Percentiles rank a stretch among this genome's conserved stretches.
Evolutionary conservation across 202 grass and related monocot species (phyloP).

Genomic region (Sporobolus alterniflorus): DNA sequence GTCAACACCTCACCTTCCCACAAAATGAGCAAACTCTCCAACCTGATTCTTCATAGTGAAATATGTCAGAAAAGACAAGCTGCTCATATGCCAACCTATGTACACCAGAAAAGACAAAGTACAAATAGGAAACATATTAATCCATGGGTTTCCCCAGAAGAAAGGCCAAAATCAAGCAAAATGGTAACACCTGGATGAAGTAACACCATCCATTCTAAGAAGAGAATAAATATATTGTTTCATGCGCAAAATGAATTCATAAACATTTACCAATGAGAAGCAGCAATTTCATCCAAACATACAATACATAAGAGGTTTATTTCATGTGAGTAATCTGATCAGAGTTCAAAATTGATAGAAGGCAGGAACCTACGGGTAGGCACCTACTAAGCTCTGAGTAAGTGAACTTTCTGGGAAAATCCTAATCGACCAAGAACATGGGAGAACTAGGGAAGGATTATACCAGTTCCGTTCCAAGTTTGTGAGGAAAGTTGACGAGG

Average conservation of each 20-base stretch:
- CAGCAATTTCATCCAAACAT: conserved; percentile 16
- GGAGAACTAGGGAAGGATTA: too few relatives aligned
- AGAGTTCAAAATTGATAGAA: not conserved
- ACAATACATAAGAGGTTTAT: not conserved
- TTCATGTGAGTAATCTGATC: not conserved
- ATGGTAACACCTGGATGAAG: not conserved
- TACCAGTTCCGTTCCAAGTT: too few relatives aligned
- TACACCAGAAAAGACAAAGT: not conserved
- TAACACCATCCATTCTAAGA: not conserved
- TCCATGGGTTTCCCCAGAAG: not conserved
- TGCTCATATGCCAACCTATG: conserved; percentile 91
- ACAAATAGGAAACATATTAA: not conserved
- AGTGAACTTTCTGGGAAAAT: too few relatives aligned
- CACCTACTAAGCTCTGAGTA: not conserved
- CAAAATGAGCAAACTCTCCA: conserved; percentile 98
- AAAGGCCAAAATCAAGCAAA: not conserved
- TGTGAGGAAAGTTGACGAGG: too few relatives aligned
- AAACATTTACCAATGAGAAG: not conserved
- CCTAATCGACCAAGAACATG: too few relatives aligned
- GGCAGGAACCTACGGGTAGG: not conserved
- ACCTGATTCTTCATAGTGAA: conserved; percentile 95
- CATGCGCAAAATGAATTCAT: not conserved
- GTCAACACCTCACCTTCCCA: conserved; percentile 70
- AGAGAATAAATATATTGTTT: not conserved
- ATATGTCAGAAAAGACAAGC: conserved; percentile 90